Base-by-base conservation (phyloP, 2,329 filamentous ascomycete species). In the Colletotrichum abscissum region DNA sequence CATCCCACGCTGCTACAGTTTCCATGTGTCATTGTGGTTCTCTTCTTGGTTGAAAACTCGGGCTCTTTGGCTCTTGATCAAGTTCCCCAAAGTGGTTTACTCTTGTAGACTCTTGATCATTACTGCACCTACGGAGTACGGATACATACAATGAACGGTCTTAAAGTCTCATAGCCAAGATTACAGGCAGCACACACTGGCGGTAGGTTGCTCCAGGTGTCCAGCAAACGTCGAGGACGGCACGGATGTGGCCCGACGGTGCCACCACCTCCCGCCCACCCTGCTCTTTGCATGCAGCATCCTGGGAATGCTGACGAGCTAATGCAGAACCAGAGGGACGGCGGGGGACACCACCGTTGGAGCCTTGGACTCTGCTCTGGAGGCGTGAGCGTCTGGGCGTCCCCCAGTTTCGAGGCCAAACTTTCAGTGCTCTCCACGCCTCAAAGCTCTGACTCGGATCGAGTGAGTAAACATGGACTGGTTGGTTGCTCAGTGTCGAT, bases 211-310 rank as follows among this genome's bases (percentile, higher is more conserved):
- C 38, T 42, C 38, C 16, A 42, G 38, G 16, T 42, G 3, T 42
- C 55, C 38, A 60, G 22, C 11, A 33, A 7, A 24, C 6, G 28
- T 67, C 54, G 38, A 67, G 64, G 66, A 26, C 60, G 54, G 24
- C 64, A 19, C 22, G 11, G 22, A 46, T 9, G 33, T n/a, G 63
- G 42, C 26, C 42, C 24, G n/a, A 19, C 28, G 28, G 52, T 30
- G 16, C 52, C 33, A 52, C 46, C 22, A 12, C 38, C 55, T 14
- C 57, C 26, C 11, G 54, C 62, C n/a, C 16, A 42, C 54, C 52
- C 67, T 70, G 42, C 62, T 49, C 57, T 19, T 35, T 38, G 52
- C 60, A 56, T 60, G 63, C 55, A 60, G 24, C 56, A 71, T 71
- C 68, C 68, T 33, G 33, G 63, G 3, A 16, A 22, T 14, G 30